Evolutionary conservation across 441 rosid species (phyloP).

Genomic region (Brassica balearica): DNA sequence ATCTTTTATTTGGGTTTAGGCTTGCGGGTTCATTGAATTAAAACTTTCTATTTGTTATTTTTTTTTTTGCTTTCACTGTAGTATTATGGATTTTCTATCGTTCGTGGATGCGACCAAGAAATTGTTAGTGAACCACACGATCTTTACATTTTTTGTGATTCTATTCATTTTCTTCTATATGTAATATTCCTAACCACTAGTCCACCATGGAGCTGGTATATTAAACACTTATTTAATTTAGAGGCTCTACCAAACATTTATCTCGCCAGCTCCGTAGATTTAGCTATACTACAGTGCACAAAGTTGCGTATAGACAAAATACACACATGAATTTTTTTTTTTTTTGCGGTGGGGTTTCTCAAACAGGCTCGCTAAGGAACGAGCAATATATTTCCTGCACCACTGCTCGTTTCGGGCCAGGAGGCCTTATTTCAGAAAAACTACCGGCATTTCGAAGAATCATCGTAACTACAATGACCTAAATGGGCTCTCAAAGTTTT

Average conservation of each 20-base stretch:
- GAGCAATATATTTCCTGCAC: neutral
- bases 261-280: neutral
- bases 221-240: neutral
- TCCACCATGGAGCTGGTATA: slow-evolving; percentile 3
- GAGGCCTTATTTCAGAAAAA: neutral
- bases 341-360: neutral
- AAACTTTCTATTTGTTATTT: neutral
- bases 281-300: neutral
- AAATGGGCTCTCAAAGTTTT: slow-evolving; percentile 8
- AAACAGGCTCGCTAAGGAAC: neutral
- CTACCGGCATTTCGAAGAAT: neutral
- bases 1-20: neutral
- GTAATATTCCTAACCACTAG: neutral
- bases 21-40: neutral
- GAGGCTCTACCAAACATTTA: neutral
- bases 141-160: neutral
- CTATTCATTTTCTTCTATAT: neutral
- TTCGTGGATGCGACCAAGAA: neutral
- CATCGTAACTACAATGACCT: neutral
- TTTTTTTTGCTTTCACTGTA: neutral
- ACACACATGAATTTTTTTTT: neutral
- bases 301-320: neutral
- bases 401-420: neutral
- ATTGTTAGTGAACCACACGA: neutral
- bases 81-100: neutral